phyloP scores from a whole-genome alignment of 2,329 filamentous ascomycete genomes.

The Alternaria hordeiaustralica region DNA sequence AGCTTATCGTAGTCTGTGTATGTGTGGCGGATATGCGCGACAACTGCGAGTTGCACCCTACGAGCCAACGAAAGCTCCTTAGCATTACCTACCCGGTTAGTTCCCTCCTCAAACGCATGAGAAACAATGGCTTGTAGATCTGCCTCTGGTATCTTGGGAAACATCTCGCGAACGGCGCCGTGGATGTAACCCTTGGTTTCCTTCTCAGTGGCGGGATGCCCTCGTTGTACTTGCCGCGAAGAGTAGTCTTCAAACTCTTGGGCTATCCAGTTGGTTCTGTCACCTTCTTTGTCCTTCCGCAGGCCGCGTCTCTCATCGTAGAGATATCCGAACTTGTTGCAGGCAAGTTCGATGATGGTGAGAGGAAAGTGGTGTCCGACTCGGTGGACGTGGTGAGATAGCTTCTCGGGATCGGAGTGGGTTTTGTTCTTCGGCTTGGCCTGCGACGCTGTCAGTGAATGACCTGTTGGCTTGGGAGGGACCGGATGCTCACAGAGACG shows the following conservation, averaged over 20 bases:
- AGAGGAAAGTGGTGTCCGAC: constrained; percentile 69
- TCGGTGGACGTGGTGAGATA: constrained; percentile 67
- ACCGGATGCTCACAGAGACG: constrained; percentile 62
- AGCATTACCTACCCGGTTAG: constrained; percentile 64
- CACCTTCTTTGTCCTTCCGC: constrained; percentile 24
- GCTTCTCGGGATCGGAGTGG: constrained; percentile 57
- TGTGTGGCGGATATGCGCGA: constrained; percentile 66
- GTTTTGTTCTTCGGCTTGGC: constrained; percentile 56
- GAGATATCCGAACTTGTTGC: constrained; percentile 55
- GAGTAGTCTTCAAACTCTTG: constrained; percentile 45
- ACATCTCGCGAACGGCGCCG: constrained; percentile 66
- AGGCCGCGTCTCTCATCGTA: constrained; percentile 31
- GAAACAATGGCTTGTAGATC: constrained; percentile 65
- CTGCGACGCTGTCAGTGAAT: constrained; percentile 28
- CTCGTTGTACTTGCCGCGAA: constrained; percentile 32
- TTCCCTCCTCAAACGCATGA: constrained; percentile 66
- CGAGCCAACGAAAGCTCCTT: constrained; percentile 61
- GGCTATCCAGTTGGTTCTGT: constrained; percentile 40
- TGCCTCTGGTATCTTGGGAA: constrained; percentile 66
- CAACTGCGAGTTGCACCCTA: constrained; percentile 66
- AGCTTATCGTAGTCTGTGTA: constrained; percentile 69
- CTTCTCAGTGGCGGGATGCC: constrained; percentile 37
- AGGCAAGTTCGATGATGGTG: constrained; percentile 64
- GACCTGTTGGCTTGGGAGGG: background rate
- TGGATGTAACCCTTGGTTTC: constrained; percentile 64